A percentile compares a stretch with the other conserved stretches of the same genome.
Conservation (phyloP, 2,329 filamentous ascomycete genomes). For the Metarhizium sp. region DNA sequence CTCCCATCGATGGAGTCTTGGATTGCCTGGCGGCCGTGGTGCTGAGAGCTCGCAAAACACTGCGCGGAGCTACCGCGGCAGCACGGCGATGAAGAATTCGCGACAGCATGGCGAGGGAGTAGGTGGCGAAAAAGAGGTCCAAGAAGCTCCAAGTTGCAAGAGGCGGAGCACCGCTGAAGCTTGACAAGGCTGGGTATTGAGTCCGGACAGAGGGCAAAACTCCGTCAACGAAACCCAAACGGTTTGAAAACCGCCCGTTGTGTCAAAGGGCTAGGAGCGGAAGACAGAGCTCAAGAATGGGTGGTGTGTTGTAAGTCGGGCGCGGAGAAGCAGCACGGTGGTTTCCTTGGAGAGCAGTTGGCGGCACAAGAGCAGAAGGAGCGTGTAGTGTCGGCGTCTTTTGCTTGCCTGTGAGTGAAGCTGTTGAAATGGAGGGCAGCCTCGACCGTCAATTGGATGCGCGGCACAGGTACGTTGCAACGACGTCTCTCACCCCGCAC, state of each 20-base stretch:
- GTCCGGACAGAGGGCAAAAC: neutral
- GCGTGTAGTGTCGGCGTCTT: neutral
- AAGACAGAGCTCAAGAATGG: neutral
- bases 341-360: neutral
- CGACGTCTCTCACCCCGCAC: conserved; percentile 15
- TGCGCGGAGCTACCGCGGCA: conserved; percentile 34
- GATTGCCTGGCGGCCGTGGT: conserved; percentile 35
- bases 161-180: neutral
- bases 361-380: neutral
- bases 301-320: neutral
- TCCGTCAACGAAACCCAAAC: neutral
- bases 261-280: neutral
- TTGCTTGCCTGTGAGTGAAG: neutral
- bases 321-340: conserved; percentile 1
- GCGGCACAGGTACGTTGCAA: conserved; percentile 9
- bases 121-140: conserved; percentile 2
- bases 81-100: conserved; percentile 39
- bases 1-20: conserved; percentile 68
- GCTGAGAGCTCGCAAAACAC: conserved; percentile 46
- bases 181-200: neutral
- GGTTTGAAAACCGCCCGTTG: neutral
- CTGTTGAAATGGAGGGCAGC: conserved; percentile 18
- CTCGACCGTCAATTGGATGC: conserved; percentile 19
- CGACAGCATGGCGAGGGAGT: conserved; percentile 35
- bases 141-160: conserved; percentile 2